These are phyloP conservation scores for Rhytidhysteron rufulum DNA, from an alignment of 2,329 filamentous ascomycete genomes.

Conservation along the genomic window DNA sequence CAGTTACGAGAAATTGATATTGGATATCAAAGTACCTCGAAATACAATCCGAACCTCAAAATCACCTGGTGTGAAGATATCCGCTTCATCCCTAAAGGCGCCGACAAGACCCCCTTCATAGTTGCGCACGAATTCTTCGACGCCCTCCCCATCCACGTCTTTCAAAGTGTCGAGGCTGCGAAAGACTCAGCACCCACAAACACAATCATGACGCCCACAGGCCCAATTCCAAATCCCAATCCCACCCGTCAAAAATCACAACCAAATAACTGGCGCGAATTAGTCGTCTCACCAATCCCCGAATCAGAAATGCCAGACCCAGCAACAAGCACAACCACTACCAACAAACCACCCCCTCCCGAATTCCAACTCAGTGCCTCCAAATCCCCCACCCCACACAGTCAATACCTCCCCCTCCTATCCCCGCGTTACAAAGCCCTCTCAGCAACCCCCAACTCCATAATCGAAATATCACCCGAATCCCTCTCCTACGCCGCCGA, in stretches of 20 bases:
- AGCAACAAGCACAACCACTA: slow-evolving; percentile 37
- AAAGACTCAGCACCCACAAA: slow-evolving; percentile 34
- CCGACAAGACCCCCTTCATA: slow-evolving; percentile 77
- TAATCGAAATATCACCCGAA: slow-evolving; percentile 89
- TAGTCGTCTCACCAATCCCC: slow-evolving; percentile 41
- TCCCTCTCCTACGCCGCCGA: slow-evolving; percentile 74
- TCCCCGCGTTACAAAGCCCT: slow-evolving; percentile 76
- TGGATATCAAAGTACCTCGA: slow-evolving; percentile 71
- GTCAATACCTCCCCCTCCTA: slow-evolving; percentile 76
- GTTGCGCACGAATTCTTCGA: slow-evolving; percentile 99
- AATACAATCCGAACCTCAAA: slow-evolving; percentile 64
- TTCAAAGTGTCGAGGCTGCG: slow-evolving; percentile 65
- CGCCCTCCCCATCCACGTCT: slow-evolving; percentile 91
- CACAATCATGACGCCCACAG: slow-evolving; percentile 46
- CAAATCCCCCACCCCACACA: slow-evolving; percentile 72
- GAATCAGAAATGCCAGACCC: slow-evolving; percentile 52
- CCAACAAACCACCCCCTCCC: slow-evolving; percentile 47
- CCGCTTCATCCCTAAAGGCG: slow-evolving; percentile 71
- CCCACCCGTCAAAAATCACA: slow-evolving; percentile 31
- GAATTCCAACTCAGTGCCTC: slow-evolving; percentile 88
- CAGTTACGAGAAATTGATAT: slow-evolving; percentile 66
- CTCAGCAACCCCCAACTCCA: slow-evolving; percentile 61
- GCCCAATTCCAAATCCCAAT: slow-evolving; percentile 40
- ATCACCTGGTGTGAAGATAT: slow-evolving; percentile 90
- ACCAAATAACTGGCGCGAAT: slow-evolving; percentile 40